Base-by-base conservation (phyloP, 768 basidiomycete genomes). In the Udeniomyces megalosporus region DNA sequence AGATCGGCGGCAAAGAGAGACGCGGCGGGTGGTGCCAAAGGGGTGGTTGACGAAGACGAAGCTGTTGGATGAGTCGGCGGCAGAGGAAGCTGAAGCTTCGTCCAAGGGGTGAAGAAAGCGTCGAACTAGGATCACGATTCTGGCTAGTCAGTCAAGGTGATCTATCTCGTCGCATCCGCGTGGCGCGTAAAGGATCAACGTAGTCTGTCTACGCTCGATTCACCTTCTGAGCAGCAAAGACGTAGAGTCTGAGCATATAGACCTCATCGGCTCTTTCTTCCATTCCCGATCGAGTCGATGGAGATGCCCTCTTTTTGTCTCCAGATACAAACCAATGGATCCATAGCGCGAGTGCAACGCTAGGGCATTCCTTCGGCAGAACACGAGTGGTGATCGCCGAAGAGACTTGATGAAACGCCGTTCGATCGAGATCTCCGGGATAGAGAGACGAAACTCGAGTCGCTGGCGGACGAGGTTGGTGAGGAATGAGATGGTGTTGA, bases 191-290 rank as follows among this genome's bases (percentile, higher is more conserved):
- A 20, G 29, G 14, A 35, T 4, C n/a, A 53, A 8, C 11, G 20
- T 17, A 47, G 20, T 34, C 2, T 4, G 20, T 31, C 32, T 28
- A 29, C 10, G 45, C 20, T 1, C 31, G 24, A 70, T 70, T 24
- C 34, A 75, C 74, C 64, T 74, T 72, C 65, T 74, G 72, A 1
- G 74, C 72, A 0, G 75, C 75, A 51, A 76, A 76, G 22, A 75
- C 75, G 58, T 74, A 76, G 7, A 75, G 73, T 34, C 74, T 72
- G 26, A 76, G 68, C n/a, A 74, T 72, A 51, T 74, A 75, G 67
- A 74, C 66, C n/a, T 70, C 65, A 58, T 75, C 71, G 52, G 73
- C 75, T 7, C 69, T 65, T 45, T 74, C 72, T n/a, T 66, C 63
- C 12, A 65, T 44, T 69, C 50, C 72, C 71, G 38, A 69, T 69